These are phyloP conservation scores for Plantago major DNA, from an alignment of 257 asterid species.

Conservation along the genomic window DNA sequence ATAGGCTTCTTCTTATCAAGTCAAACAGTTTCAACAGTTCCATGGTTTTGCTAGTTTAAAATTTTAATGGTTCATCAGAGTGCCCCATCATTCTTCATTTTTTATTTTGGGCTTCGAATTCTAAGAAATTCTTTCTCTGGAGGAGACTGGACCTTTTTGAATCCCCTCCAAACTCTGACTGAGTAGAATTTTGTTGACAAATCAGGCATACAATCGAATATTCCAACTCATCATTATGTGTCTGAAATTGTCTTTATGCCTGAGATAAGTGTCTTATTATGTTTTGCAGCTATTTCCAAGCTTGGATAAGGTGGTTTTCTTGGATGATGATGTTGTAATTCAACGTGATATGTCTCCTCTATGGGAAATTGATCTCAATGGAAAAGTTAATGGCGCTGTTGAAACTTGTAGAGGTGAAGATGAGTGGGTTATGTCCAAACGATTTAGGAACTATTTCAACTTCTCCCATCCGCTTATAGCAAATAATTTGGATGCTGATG, in stretches of 20 bases:
- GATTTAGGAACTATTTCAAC: conserved; percentile 86
- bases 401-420: conserved; percentile 98
- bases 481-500: conserved; percentile 79
- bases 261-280: conserved; percentile 21
- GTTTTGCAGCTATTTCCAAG: conserved; percentile 90
- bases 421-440: conserved; percentile 96
- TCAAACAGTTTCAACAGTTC: too few species aligned
- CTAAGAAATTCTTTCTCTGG: too few species aligned
- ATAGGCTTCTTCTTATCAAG: too few species aligned
- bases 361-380: conserved; percentile 79
- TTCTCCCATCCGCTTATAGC: conserved; percentile 86
- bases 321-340: conserved; percentile 93
- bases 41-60: too few species aligned
- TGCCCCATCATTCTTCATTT: neutral
- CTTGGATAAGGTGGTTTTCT: conserved; percentile 93
- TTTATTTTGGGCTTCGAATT: too few species aligned
- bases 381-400: conserved; percentile 98
- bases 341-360: conserved; percentile 90
- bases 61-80: neutral
- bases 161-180: neutral
- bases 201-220: neutral
- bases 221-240: neutral
- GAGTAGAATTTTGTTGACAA: neutral
- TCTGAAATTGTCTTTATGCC: conserved; percentile 6
- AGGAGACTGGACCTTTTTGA: neutral